Conservation (phyloP, 2,329 filamentous ascomycete genomes). For the Aspergillus unguis region DNA sequence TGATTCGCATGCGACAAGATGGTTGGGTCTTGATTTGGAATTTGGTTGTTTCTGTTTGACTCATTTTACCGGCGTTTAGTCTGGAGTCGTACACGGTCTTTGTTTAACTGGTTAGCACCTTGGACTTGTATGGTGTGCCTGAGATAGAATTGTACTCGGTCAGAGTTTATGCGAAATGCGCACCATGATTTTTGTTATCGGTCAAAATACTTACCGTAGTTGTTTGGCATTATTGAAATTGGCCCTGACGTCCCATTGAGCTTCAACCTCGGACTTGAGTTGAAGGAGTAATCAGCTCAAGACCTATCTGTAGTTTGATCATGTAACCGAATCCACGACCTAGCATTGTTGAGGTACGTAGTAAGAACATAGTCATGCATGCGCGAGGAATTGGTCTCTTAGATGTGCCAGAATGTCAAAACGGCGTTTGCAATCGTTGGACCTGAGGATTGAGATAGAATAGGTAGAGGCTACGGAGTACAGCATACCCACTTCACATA, state of each 20-base stretch:
- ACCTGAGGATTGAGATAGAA: no score
- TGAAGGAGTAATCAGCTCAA: no score
- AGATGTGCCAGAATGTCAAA: no score
- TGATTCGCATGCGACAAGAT: background rate
- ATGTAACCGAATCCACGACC: no score
- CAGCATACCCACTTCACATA: no score
- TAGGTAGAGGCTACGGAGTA: no score
- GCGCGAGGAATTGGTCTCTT: no score
- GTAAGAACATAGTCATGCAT: no score
- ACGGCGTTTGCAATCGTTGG: no score
- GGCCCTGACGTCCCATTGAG: background rate
- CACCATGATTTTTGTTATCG: background rate
- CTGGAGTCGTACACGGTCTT: background rate
- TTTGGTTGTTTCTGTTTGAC: background rate
- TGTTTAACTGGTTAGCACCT: background rate
- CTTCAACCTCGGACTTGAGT: no score
- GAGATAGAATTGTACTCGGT: conserved; percentile 5
- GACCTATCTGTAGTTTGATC: no score
- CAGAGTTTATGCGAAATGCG: background rate
- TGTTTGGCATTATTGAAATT: background rate
- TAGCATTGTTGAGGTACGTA: no score
- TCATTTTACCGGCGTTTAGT: conserved; percentile 4
- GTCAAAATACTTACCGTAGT: background rate
- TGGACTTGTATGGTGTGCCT: background rate
- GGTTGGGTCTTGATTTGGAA: background rate